Base-by-base conservation (phyloP, 768 basidiomycete genomes). In the Phanerochaete sordida region DNA sequence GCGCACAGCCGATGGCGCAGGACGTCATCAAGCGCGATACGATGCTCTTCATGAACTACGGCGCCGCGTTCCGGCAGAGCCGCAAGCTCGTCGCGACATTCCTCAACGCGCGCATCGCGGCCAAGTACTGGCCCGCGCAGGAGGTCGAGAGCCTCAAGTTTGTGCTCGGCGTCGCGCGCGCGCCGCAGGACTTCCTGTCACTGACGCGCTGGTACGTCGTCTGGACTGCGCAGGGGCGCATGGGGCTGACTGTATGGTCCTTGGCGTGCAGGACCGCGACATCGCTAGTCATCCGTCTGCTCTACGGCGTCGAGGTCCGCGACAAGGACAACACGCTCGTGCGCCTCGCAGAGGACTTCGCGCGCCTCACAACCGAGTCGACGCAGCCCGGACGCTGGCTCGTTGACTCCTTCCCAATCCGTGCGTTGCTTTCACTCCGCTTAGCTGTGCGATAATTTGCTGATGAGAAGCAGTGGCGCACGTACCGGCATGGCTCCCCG, bases 401-500 rank as follows among this genome's bases (percentile, higher is more conserved):
- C 21, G 68, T 71, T 13, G 71, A 72, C 47, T 43, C 64, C 65
- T 45, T 78, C 66, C 68, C 66, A 0, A 51, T 58, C 44, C 72
- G 79, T 47, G 66, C 65, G 52, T 68, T 70, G 44, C 57, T 6
- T 19, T 19, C 16, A 5, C 13, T 45, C 45, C 8, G 23, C 45
- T 26, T 21, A n/a, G n/a, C 23, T 46, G 19, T 30, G 2, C 45
- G n/a, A 4, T 9, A 23, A 39, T 26, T 43, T 33, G 15, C 16
- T 55, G 37, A 55, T 43, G 4, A 13, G 5, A 11, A 11, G 7
- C 35, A 54, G 52, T 56, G 39, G 4, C 5, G 26, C 24, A 56
- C 46, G 54, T 79, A 19, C 77, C 77, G 11, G 35, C 68, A 2
- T 79, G 77, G 77, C 62, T 76, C 50, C 79, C 78, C 0, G 77